Evolutionary conservation across 495 filamentous ascomycete genomes (phyloP), one percentile per base, ranked within the genome.

Genomic region (Neurospora sp.): DNA sequence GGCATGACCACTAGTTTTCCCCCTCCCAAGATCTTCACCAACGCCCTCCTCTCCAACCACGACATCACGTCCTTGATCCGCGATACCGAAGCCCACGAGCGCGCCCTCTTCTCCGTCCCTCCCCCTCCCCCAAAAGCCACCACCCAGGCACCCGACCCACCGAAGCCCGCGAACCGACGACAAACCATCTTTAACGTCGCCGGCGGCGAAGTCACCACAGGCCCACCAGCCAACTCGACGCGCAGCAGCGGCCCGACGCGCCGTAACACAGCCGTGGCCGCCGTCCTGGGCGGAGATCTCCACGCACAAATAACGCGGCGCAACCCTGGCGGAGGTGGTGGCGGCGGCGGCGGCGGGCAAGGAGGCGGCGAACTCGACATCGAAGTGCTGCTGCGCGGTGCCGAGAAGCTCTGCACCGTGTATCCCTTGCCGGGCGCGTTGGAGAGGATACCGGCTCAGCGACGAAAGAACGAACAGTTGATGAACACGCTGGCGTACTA

Each of bases 41-140:
- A 97, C 82, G 93, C 96, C 41, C 88, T 98, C 54, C 89, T 98
- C 70, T 90, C 90, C 72, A 88, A 89, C 72, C 92, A 92, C 78
- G 96, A 99, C 80, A 98, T 99, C 76, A 98, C 96, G 11, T 88
- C 93, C 12, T 81, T 99, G 16, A 98, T 99, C 76, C 92, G 96
- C 72, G 96, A 99, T 81, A 98, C 95, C 39, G 96, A 99, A 82
- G 84, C 90, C 20, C 96, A 99, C 83, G 96, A 99, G 83, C 92
- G 95, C 76, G 96, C 94, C 16, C 88, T 99, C 5, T 99, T 99
- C 84, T 94, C 94, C 42, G 90, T 96, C 10, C 93, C 94, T 7
- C 89, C 93, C 0, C 86, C 92, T 0, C 86, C 87, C 2, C 84
- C 88, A 0, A 77, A 81, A 9, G 73, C 82, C 2, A 76, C 83